These are phyloP conservation scores for Corymbia citriodora DNA, from an alignment of 441 rosid species.

Conservation along the genomic window DNA sequence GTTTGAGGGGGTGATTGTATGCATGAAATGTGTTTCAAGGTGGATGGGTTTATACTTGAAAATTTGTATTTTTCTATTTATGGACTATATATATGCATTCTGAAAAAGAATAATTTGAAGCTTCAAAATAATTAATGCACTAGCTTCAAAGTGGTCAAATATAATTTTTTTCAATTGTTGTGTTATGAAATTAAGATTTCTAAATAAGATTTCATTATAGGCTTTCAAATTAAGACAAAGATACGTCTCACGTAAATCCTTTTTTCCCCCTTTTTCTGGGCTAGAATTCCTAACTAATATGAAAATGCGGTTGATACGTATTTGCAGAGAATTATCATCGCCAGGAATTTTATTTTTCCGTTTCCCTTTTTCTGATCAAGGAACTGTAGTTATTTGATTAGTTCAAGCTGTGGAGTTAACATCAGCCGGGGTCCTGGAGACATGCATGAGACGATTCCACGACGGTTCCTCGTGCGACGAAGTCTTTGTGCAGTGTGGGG, in stretches of 20 bases:
- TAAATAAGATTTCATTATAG: background rate
- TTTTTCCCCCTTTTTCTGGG: background rate
- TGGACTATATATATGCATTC: background rate
- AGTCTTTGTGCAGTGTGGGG: too few relatives aligned
- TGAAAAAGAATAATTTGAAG: background rate
- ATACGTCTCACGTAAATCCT: fast-evolving
- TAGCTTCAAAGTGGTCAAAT: background rate
- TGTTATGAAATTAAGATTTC: background rate
- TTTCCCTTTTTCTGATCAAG: background rate
- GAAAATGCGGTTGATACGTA: too few relatives aligned
- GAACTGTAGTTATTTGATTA: background rate
- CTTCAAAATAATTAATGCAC: background rate
- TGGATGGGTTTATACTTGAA: background rate
- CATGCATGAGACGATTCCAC: background rate
- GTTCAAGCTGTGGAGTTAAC: background rate
- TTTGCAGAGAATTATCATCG: background rate
- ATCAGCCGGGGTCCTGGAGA: background rate
- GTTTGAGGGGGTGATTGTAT: background rate
- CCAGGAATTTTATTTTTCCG: background rate
- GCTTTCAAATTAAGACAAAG: too few relatives aligned
- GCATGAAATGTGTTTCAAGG: background rate
- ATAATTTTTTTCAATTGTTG: background rate
- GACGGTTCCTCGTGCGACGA: too few relatives aligned
- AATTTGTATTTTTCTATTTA: background rate
- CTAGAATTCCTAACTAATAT: too few relatives aligned